These are phyloP conservation scores for Biscutella laevigata DNA, from an alignment of 441 rosid genomes.

Conservation along the genomic window DNA sequence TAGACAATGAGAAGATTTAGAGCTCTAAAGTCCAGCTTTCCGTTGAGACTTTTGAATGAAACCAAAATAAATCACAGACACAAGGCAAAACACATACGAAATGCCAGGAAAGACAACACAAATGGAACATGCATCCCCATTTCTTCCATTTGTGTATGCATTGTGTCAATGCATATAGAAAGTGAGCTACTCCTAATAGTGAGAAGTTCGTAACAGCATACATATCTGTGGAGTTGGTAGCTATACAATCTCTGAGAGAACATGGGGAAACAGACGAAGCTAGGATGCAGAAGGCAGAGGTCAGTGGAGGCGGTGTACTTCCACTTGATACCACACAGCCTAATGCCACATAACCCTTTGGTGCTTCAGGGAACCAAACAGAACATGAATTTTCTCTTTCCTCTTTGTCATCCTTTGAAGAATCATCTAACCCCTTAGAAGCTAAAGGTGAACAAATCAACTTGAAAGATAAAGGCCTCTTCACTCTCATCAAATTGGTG, in stretches of 20 bases:
- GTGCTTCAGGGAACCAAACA: slow-evolving; percentile 95
- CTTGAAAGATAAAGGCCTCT: slow-evolving; percentile 74
- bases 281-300: slow-evolving; percentile 73
- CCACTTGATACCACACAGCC: slow-evolving; percentile 82
- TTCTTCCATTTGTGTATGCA: slow-evolving; percentile 14
- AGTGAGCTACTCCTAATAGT: slow-evolving; percentile 10
- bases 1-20: background rate
- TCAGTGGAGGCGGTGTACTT: slow-evolving; percentile 51
- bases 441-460: slow-evolving; percentile 57
- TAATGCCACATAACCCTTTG: slow-evolving; percentile 79
- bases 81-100: background rate
- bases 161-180: slow-evolving; percentile 6
- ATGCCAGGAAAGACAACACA: background rate
- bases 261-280: slow-evolving; percentile 80
- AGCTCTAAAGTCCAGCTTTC: background rate
- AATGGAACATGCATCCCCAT: slow-evolving; percentile 7
- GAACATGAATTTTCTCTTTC: slow-evolving; percentile 41
- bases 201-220: slow-evolving; percentile 33
- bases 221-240: slow-evolving; percentile 47
- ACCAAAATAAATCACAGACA: slow-evolving; percentile 1
- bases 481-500: slow-evolving; percentile 69
- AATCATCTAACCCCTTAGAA: slow-evolving; percentile 36
- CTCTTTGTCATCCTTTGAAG: slow-evolving; percentile 15
- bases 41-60: slow-evolving; percentile 9
- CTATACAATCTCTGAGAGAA: slow-evolving; percentile 76